Percentiles rank a stretch among this genome's conserved stretches.
Conservation (phyloP, 495 filamentous ascomycete species). For the Aspergillus avenaceus region DNA sequence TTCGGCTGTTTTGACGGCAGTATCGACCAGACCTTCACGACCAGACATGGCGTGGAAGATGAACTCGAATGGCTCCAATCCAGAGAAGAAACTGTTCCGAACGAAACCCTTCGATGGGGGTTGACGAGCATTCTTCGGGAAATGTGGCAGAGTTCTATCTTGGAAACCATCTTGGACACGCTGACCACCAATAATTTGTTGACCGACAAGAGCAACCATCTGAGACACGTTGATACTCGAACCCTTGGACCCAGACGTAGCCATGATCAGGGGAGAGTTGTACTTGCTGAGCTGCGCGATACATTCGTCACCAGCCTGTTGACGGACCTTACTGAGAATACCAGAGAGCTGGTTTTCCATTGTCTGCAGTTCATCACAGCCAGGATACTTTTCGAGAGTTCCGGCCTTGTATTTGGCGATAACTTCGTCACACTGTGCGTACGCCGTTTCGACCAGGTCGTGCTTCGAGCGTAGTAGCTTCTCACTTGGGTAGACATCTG, state of each 20-base stretch:
- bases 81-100: slow-evolving; percentile 92
- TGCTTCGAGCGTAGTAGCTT: slow-evolving; percentile 67
- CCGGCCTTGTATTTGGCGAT: slow-evolving; percentile 75
- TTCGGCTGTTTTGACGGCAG: slow-evolving; percentile 98
- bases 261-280: slow-evolving; percentile 95
- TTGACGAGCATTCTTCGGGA: slow-evolving; percentile 85
- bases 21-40: slow-evolving; percentile 97
- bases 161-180: slow-evolving; percentile 97
- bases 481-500: slow-evolving; percentile 80
- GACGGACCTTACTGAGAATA: slow-evolving; percentile 84
- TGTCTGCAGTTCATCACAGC: slow-evolving; percentile 86
- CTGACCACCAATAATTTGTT: slow-evolving; percentile 92
- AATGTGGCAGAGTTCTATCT: slow-evolving; percentile 90
- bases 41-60: slow-evolving; percentile 98
- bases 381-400: slow-evolving; percentile 75
- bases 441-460: slow-evolving; percentile 70
- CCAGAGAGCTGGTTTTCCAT: slow-evolving; percentile 88
- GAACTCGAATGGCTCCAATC: slow-evolving; percentile 86
- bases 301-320: slow-evolving; percentile 87
- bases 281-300: slow-evolving; percentile 83
- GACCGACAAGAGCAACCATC: slow-evolving; percentile 96
- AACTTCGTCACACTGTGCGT: slow-evolving; percentile 76
- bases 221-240: slow-evolving; percentile 98
- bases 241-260: slow-evolving; percentile 92
- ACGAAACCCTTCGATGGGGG: slow-evolving; percentile 96